A percentile compares a stretch with the other conserved stretches of the same genome.
Evolutionary conservation across 306 rosid genomes (phyloP).

Genomic region (Lotus japonicus): DNA sequence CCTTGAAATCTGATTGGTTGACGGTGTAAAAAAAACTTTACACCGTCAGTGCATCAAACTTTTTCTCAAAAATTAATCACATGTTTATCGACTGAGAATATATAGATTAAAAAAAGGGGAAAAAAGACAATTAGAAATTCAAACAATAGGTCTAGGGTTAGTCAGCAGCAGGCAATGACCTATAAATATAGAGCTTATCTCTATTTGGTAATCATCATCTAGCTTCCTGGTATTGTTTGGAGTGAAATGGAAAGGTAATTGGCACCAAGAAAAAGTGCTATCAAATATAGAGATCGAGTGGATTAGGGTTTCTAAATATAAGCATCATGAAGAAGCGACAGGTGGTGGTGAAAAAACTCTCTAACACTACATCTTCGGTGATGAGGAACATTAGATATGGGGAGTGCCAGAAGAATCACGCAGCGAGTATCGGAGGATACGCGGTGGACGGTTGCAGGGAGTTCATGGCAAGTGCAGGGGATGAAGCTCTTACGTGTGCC

Average conservation of each 20-base stretch:
- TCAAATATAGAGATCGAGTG: not conserved
- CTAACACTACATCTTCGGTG: slow-evolving; percentile 54
- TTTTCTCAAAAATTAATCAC: too few species aligned
- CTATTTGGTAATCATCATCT: not conserved
- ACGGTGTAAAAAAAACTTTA: too few species aligned
- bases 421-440: slow-evolving; percentile 84
- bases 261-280: not conserved
- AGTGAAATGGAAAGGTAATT: slow-evolving; percentile 1
- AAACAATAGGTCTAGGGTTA: slow-evolving; percentile 64
- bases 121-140: not conserved
- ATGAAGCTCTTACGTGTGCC: slow-evolving; percentile 77
- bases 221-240: not conserved
- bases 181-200: not conserved
- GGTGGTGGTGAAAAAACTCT: slow-evolving; percentile 49
- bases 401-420: slow-evolving; percentile 91
- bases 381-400: slow-evolving; percentile 60
- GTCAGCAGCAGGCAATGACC: slow-evolving; percentile 23
- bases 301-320: slow-evolving; percentile 22
- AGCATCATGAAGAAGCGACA: slow-evolving; percentile 66
- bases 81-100: too few species aligned
- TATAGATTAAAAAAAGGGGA: too few species aligned
- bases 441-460: slow-evolving; percentile 93
- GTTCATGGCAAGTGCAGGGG: slow-evolving; percentile 63
- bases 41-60: too few species aligned
- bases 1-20: too few species aligned